A percentile compares a stretch with the other conserved stretches of the same genome.
Conservation (phyloP, 352 stramenopile species). For the Phytophthora hybrid region DNA sequence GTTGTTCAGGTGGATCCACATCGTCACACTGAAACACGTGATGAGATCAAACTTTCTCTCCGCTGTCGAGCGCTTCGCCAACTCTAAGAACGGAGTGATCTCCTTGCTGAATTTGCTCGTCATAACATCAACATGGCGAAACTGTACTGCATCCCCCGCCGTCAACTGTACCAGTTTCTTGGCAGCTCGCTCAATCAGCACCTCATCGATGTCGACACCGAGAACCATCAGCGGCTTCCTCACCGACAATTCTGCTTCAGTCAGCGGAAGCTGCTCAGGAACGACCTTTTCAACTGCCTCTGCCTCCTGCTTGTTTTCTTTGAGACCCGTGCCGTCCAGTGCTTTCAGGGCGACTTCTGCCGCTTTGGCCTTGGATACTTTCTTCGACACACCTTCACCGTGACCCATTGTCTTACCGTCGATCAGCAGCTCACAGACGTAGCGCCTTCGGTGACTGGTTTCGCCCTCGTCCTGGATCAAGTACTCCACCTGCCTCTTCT, state of each 20-base stretch:
- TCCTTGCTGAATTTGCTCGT: slow-evolving; percentile 51
- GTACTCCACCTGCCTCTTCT: slow-evolving; percentile 71
- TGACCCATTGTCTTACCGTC: slow-evolving; percentile 55
- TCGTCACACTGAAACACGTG: slow-evolving; percentile 87
- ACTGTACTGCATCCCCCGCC: slow-evolving; percentile 54
- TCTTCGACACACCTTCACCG: slow-evolving; percentile 81
- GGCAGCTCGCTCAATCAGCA: slow-evolving; percentile 64
- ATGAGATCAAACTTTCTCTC: slow-evolving; percentile 72
- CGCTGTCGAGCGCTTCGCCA: slow-evolving; percentile 43
- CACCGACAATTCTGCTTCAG: slow-evolving; percentile 30
- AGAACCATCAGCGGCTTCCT: slow-evolving; percentile 65
- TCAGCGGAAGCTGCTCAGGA: slow-evolving; percentile 32
- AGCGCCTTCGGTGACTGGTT: slow-evolving; percentile 66
- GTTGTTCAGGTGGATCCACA: slow-evolving; percentile 91
- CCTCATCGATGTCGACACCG: slow-evolving; percentile 78
- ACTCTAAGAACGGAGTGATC: slow-evolving; percentile 52
- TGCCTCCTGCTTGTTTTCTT: slow-evolving; percentile 25
- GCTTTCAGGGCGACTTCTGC: slow-evolving; percentile 52
- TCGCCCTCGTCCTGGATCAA: slow-evolving; percentile 62
- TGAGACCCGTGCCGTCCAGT: slow-evolving; percentile 20
- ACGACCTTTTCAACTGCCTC: slow-evolving; percentile 9
- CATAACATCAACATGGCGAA: slow-evolving; percentile 69
- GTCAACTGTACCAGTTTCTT: slow-evolving; percentile 47
- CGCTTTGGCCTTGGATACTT: slow-evolving; percentile 83
- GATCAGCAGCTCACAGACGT: slow-evolving; percentile 66